Percentiles rank a stretch among this genome's conserved stretches.
Evolutionary conservation across 1,139 yeast genomes (phyloP).

Genomic region (Torulaspora pretoriensis): DNA sequence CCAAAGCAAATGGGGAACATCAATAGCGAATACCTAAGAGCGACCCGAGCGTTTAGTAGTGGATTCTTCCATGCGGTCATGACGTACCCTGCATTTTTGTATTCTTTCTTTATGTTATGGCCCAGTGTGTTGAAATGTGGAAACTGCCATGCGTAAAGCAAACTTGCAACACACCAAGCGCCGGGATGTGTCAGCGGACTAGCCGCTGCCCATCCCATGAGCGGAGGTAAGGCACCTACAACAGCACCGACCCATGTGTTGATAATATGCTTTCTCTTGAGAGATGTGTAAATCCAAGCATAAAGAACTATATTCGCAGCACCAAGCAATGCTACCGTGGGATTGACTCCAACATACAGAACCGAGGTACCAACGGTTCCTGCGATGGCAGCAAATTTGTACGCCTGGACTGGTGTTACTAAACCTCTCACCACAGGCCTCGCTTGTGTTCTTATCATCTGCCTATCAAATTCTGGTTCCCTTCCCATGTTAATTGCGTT

Average conservation of each 20-base stretch:
- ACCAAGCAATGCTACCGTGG: constrained; percentile 77
- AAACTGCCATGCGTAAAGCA: constrained; percentile 96
- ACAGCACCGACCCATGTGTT: constrained; percentile 99
- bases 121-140: constrained; percentile 95
- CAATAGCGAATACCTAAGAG: constrained; percentile 76
- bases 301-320: constrained; percentile 72
- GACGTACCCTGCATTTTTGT: constrained; percentile 87
- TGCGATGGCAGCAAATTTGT: constrained; percentile 64
- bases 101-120: constrained; percentile 83
- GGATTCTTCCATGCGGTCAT: constrained; percentile 97
- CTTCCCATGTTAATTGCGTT: constrained; percentile 97
- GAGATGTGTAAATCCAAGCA: constrained; percentile 85
- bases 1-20: constrained; percentile 95
- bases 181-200: constrained; percentile 80
- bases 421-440: constrained; percentile 90
- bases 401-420: constrained; percentile 73
- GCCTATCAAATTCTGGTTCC: constrained; percentile 83
- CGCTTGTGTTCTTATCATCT: constrained; percentile 83
- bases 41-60: constrained; percentile 84
- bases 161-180: constrained; percentile 89
- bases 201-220: constrained; percentile 99
- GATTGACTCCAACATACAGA: constrained; percentile 77
- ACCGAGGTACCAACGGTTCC: constrained; percentile 70
- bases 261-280: constrained; percentile 75
- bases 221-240: constrained; percentile 97